Evolutionary conservation across 306 rosid species (phyloP), one percentile per base, ranked within the genome.

Genomic region (Acacia crassicarpa): DNA sequence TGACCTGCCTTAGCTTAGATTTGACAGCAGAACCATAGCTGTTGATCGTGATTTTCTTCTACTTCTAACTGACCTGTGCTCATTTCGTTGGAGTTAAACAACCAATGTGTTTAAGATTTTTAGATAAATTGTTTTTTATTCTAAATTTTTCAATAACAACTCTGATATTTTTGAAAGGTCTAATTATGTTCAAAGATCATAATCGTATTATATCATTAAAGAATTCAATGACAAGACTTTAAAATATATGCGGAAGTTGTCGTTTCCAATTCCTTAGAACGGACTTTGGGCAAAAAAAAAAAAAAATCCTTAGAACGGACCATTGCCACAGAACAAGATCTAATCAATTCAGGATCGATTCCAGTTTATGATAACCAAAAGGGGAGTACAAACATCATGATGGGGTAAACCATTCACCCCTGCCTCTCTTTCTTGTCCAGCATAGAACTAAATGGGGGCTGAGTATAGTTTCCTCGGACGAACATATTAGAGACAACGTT

Each of bases 401-500:
- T 43, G 9, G 66, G 71, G 23, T 6, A 45, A 80, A 61, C 85
- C 27, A 43, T 20, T 81, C 85, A 87, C 58, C 93, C 91, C 5
- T 75, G 81, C 66, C 61, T 88, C 81, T 63, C 86, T 83, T 92
- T 95, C 80, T 9, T 85, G 76, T 85, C 89, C 85, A 92, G 79
- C 82, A 92, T 79, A 90, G 58, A 77, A 79, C 88, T 81, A 65
- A 93, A 93, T 0, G 94, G 91, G 78, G 98, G 99, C 62, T 80
- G 90, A 67, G 75, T 92, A 30, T 75, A 74, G n/a, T 84, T 87
- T 67, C 99, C 98, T 56, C 83, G 84, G 25, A 95, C 78, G 78
- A 92, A 91, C 99, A 92, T 89, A 40, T 83, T 73, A 62, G 95
- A 80, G 73, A 95, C 83, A 68, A 80, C 93, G 85, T 89, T 91